Evolutionary conservation across 495 filamentous ascomycete species (phyloP), one percentile per base, ranked within the genome.

Genomic region (Neurospora hispaniola): DNA sequence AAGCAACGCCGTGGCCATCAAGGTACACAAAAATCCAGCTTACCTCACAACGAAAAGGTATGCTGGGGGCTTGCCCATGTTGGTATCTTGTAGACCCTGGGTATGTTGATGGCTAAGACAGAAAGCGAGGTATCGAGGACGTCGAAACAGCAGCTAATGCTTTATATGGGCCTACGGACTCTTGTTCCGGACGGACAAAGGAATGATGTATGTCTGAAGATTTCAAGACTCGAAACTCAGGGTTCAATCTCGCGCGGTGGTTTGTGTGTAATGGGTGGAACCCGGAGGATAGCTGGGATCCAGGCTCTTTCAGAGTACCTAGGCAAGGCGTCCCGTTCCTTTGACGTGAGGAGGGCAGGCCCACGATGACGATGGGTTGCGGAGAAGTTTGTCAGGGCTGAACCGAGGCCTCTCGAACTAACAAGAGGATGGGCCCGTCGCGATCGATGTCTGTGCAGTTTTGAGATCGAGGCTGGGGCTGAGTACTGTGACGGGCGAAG

Each of bases 41-140:
- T 83, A 93, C 93, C 94, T 90, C 73, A 90, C 92, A 78, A 97
- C 90, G 76, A 97, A 92, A 73, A 97, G 78, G 74, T 81, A 84
- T 70, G 83, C 84, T 69, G 85, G 85, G 71, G 84, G 81, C 12
- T 78, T 81, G 40, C 84, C 85, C 85, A 86, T 86, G 35, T 71
- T 74, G 42, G 72, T 46, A 66, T 38, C 3, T 5, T 18, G 27
- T 31, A 12, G 54, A 35, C 35, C 54, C 18, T 38, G 54, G 54
- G 54, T 66, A 18, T 62, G 54, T 35, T 18, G 54, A 66, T 66
- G 54, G 54, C 14, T 27, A 35, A 66, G 14, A 66, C 27, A 35
- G 31, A 35, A 62, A 2, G 54, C 14, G 54, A 66, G 54, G 54
- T 35, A 31, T 35, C 35, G 27, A 66, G 27, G 54, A 35, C 27